phyloP scores from a whole-genome alignment of 495 filamentous ascomycete species.

The Aspergillus egyptiacus region DNA sequence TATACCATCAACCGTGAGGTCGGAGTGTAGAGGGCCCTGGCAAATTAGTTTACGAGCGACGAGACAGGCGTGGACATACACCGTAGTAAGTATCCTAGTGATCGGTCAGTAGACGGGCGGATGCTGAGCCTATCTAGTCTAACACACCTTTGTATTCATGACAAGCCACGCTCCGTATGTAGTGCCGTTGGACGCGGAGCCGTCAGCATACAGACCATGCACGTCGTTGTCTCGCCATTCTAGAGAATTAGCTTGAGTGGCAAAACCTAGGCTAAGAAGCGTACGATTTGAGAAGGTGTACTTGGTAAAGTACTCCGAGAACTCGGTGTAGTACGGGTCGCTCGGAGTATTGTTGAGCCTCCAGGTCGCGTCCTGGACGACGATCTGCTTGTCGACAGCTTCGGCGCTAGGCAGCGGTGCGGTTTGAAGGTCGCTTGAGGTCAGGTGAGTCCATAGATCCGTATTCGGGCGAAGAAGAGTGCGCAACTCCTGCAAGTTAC shows the following conservation, averaged over 20 bases:
- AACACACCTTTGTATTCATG: slow-evolving; percentile 45
- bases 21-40: slow-evolving; percentile 48
- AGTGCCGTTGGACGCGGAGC: slow-evolving; percentile 41
- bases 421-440: slow-evolving; percentile 43
- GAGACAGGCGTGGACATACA: slow-evolving; percentile 10
- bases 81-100: slow-evolving; percentile 51
- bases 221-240: slow-evolving; percentile 48
- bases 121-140: background rate
- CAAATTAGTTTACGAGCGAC: slow-evolving; percentile 8
- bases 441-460: slow-evolving; percentile 50
- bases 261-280: background rate
- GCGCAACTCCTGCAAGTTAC: slow-evolving; percentile 50
- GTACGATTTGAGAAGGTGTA: slow-evolving; percentile 47
- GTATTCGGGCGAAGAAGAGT: slow-evolving; percentile 52
- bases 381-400: slow-evolving; percentile 33
- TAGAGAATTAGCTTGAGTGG: background rate
- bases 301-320: slow-evolving; percentile 55
- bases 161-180: slow-evolving; percentile 53
- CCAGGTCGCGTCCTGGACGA: slow-evolving; percentile 55
- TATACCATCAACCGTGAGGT: slow-evolving; percentile 53
- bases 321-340: slow-evolving; percentile 46
- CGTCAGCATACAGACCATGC: slow-evolving; percentile 50
- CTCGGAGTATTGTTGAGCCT: slow-evolving; percentile 44
- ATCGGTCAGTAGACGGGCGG: background rate
- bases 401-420: slow-evolving; percentile 47